A percentile compares a stretch with the other conserved stretches of the same genome.
These are phyloP conservation scores for Scalesia atractyloides DNA, from an alignment of 129 eudicot genomes.

Conservation along the genomic window DNA sequence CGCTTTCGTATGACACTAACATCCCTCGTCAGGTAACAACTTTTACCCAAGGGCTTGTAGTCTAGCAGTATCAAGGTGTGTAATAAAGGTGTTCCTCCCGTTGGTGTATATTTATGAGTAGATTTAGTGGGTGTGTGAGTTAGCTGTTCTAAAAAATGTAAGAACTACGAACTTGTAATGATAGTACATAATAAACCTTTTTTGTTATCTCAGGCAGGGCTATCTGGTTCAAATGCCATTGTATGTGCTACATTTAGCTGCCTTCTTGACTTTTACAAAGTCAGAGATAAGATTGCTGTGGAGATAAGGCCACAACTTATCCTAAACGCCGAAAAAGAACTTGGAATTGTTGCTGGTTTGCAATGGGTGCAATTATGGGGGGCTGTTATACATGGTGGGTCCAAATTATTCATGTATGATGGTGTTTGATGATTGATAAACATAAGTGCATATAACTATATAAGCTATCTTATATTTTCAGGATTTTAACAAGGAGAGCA, in stretches of 20 bases:
- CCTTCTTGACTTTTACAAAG: conserved; percentile 85
- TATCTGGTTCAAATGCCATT: conserved; percentile 98
- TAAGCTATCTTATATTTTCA: conserved; percentile 19
- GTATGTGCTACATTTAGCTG: conserved; percentile 98
- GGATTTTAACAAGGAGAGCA: conserved; percentile 77
- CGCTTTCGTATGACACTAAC: conserved; percentile 89
- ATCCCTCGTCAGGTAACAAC: conserved; percentile 93
- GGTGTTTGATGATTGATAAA: not conserved
- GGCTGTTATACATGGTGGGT: conserved; percentile 88
- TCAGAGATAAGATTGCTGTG: conserved; percentile 69
- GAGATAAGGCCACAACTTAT: conserved; percentile 89
- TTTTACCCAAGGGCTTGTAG: no score
- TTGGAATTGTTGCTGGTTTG: conserved; percentile 97
- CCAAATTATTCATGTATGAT: not conserved
- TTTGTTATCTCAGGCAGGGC: conserved; percentile 68
- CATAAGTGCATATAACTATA: not conserved
- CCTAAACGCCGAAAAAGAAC: conserved; percentile 91
- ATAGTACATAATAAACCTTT: not conserved
- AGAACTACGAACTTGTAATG: not conserved
- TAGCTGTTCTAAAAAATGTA: no score
- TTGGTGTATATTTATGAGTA: no score
- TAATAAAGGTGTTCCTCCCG: no score
- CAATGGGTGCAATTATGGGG: no score
- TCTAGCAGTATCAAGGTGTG: no score
- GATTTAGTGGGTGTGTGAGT: no score